These are phyloP conservation scores for Penicillium sp. DNA, from an alignment of 2,329 filamentous ascomycete genomes.

Conservation along the genomic window DNA sequence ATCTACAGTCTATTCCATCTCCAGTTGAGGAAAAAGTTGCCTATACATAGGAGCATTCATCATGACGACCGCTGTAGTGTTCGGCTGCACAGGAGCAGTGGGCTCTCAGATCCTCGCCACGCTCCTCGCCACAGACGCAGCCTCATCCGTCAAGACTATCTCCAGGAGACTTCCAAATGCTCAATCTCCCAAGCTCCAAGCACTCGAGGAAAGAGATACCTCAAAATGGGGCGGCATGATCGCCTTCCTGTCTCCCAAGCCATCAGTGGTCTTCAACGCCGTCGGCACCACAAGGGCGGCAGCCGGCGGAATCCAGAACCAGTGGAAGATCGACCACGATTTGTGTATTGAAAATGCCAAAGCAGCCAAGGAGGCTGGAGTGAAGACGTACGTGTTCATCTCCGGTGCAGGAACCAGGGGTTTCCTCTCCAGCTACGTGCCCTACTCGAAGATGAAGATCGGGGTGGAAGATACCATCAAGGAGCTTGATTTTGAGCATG, in stretches of 20 bases:
- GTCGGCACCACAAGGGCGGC: conserved; percentile 34
- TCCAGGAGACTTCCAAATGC: conserved; percentile 24
- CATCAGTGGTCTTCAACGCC: conserved; percentile 30
- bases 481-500: conserved; percentile 34
- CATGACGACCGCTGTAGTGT: conserved; percentile 33
- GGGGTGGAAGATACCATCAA: conserved; percentile 37
- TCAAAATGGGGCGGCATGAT: conserved; percentile 31
- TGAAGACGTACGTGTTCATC: conserved; percentile 35
- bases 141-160: conserved; percentile 25
- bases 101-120: conserved; percentile 31
- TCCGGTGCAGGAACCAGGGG: conserved; percentile 34
- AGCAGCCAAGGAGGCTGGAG: conserved; percentile 35
- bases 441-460: conserved; percentile 38
- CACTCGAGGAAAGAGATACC: conserved; percentile 26
- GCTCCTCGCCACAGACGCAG: conserved; percentile 22
- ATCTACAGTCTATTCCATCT: too few relatives aligned
- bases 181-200: conserved; percentile 28
- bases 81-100: conserved; percentile 32
- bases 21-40: too few relatives aligned
- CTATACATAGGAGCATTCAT: not conserved
- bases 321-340: conserved; percentile 40
- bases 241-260: conserved; percentile 21
- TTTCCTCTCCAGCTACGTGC: conserved; percentile 25
- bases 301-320: conserved; percentile 33
- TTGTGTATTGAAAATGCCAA: conserved; percentile 33